Evolutionary conservation across 2,329 filamentous ascomycete genomes (phyloP).

Genomic region (Colletotrichum sp.): DNA sequence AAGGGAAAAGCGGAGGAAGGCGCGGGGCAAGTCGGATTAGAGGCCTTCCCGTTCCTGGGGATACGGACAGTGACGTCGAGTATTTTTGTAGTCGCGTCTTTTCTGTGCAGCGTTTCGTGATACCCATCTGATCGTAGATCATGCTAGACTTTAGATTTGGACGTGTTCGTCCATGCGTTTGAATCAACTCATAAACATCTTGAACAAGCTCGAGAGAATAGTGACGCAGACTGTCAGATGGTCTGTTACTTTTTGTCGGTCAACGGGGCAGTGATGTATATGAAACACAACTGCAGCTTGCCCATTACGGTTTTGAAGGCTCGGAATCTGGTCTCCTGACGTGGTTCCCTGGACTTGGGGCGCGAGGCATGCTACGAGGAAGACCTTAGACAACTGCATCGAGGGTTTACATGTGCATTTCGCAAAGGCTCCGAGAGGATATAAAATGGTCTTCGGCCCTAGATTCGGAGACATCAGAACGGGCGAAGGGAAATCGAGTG

Average conservation of each 20-base stretch:
- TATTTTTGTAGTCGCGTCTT: background rate
- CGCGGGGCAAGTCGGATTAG: slow-evolving; percentile 1
- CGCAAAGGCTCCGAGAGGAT: too few species aligned
- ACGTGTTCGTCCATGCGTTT: background rate
- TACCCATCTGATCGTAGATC: background rate
- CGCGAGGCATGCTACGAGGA: background rate
- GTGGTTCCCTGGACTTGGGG: too few species aligned
- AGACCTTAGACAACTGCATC: background rate
- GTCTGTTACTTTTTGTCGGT: background rate
- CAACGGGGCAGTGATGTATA: too few species aligned
- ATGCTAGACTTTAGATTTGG: background rate
- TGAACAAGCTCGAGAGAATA: fast-evolving
- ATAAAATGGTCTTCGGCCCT: too few species aligned
- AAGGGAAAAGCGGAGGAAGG: background rate
- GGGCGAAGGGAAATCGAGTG: too few species aligned
- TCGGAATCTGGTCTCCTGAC: background rate
- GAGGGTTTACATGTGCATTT: too few species aligned
- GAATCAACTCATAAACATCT: background rate
- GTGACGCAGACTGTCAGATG: fast-evolving
- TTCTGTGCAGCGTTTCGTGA: background rate
- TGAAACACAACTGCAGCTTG: too few species aligned
- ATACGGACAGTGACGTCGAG: background rate
- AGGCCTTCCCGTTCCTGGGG: background rate
- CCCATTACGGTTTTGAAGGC: background rate
- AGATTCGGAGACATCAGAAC: too few species aligned